Conservation (phyloP, 306 rosid genomes). For the Benincasa hispida region DNA sequence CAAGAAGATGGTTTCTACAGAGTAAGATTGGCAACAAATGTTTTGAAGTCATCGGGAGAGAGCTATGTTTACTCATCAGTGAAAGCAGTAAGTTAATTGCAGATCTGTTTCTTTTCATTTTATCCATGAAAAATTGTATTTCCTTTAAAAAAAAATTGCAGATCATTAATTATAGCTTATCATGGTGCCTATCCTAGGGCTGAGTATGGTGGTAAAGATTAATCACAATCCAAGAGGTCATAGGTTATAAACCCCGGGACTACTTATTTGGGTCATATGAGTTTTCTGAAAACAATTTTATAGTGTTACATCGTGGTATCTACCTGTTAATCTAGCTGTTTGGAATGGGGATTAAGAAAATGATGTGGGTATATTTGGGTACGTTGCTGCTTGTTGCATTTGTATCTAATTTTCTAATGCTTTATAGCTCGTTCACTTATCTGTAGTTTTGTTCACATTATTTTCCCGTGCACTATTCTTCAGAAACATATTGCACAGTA, state of each 20-base stretch:
- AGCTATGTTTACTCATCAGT: slow-evolving; percentile 64
- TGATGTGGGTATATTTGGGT: background rate
- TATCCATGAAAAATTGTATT: too few species aligned
- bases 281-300: background rate
- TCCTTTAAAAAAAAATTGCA: too few species aligned
- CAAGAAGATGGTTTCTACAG: slow-evolving; percentile 70
- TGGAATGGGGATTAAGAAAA: background rate
- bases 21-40: slow-evolving; percentile 80
- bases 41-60: slow-evolving; percentile 53
- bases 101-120: too few species aligned
- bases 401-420: background rate
- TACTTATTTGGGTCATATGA: background rate
- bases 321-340: background rate
- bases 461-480: background rate
- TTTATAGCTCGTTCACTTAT: background rate
- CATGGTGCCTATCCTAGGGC: background rate
- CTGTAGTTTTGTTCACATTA: background rate
- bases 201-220: background rate
- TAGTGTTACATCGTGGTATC: background rate
- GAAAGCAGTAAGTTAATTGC: slow-evolving; percentile 55
- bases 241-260: background rate
- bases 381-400: background rate
- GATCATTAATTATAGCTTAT: background rate
- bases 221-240: background rate
- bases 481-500: background rate